Evolutionary conservation across 2,329 filamentous ascomycete species (phyloP), one percentile per base, ranked within the genome.

Genomic region (Colletotrichum lini): DNA sequence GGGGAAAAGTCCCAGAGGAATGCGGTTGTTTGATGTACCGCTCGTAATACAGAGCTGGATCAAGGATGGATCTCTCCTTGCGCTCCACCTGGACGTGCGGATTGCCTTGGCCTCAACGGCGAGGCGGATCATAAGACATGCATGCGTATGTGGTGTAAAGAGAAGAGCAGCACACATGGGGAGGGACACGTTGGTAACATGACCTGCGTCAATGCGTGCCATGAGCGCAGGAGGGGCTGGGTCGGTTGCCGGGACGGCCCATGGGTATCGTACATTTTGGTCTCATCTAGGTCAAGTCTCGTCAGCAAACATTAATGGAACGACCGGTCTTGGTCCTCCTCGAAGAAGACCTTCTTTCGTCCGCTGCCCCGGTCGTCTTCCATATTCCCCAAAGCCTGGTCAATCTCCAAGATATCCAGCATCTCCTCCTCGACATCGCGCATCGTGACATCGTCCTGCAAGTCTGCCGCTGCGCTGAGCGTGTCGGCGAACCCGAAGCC

Each of bases 31-130:
- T 84, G 73, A 86, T 92, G 73, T 92, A 89, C 89, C 90, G 90
- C 90, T 91, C 90, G 89, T 90, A 92, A 92, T 92, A 92, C 90
- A 92, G 88, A 91, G 89, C 87, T 85, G 83, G 79, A 78, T 87
- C 90, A 92, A 92, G 90, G 90, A 92, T 89, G 84, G 84, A 80
- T 90, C 90, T 92, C 89, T 88, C 90, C 90, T 92, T 92, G 90
- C 89, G 89, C 90, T 92, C 90, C 90, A 92, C 90, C 90, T 89
- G 87, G 89, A 89, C 89, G 88, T 90, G 90, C 90, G 90, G 89
- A 89, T 62, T 64, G 63, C 30, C 61, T 72, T 66, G 59, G 50
- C 56, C 47, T 50, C 4, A 38, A n/a, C 54, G 38, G 59, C 44
- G 10, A 47, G 66, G 66, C 56, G 53, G n/a, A 45, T 56, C 38